A percentile compares a stretch with the other conserved stretches of the same genome.
phyloP scores from a whole-genome alignment of 352 stramenopile genomes.

The Thraustochytrium sp. region DNA sequence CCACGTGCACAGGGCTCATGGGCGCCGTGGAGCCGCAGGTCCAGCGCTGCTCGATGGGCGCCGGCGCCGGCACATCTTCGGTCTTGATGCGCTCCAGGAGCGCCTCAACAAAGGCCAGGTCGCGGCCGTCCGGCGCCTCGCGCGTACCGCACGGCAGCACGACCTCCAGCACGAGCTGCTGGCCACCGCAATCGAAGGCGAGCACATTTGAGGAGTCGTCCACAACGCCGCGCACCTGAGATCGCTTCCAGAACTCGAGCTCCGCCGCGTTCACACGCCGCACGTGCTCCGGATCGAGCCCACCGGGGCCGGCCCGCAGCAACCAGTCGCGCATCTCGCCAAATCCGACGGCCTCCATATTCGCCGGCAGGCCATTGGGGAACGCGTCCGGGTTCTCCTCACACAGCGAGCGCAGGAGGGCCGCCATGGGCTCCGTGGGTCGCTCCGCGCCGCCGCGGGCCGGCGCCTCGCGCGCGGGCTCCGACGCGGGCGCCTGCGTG shows the following conservation, averaged over 20 bases:
- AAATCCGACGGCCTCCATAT: slow-evolving; percentile 62
- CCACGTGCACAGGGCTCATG: slow-evolving; percentile 73
- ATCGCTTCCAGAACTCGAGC: slow-evolving; percentile 89
- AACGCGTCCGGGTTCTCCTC: slow-evolving; percentile 53
- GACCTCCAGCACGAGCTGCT: slow-evolving; percentile 96
- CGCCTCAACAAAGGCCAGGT: slow-evolving; percentile 86
- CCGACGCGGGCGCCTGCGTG: slow-evolving; percentile 37
- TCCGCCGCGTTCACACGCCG: slow-evolving; percentile 87
- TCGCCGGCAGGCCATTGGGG: slow-evolving; percentile 58
- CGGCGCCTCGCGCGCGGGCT: background rate
- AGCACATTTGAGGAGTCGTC: slow-evolving; percentile 87
- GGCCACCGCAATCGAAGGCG: slow-evolving; percentile 96
- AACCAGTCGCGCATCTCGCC: slow-evolving; percentile 68
- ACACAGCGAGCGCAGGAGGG: slow-evolving; percentile 66
- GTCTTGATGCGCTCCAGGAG: slow-evolving; percentile 83
- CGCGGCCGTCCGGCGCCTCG: slow-evolving; percentile 57
- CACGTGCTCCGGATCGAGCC: slow-evolving; percentile 83
- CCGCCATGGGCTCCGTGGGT: slow-evolving; percentile 50
- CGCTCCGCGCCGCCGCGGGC: slow-evolving; percentile 47
- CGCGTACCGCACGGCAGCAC: slow-evolving; percentile 75
- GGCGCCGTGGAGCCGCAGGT: slow-evolving; percentile 75
- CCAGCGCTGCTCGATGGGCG: slow-evolving; percentile 97
- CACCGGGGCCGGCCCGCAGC: slow-evolving; percentile 62
- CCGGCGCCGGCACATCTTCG: slow-evolving; percentile 82
- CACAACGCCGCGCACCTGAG: slow-evolving; percentile 77